Base-by-base conservation (phyloP, 768 basidiomycete genomes). In the Mycena belliarum region DNA sequence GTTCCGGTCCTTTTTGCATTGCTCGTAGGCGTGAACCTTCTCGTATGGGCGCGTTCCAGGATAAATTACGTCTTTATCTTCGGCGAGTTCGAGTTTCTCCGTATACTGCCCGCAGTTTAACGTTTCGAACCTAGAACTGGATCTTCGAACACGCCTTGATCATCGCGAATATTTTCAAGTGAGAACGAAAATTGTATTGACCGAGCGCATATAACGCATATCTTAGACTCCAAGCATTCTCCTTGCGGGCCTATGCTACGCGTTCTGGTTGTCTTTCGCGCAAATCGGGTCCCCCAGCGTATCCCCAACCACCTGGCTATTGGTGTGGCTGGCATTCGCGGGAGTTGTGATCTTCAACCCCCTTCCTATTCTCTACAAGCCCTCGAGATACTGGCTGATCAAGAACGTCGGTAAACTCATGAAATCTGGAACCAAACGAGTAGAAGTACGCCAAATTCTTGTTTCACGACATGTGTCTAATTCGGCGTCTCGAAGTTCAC, bases 51-150 rank as follows among this genome's bases (percentile, higher is more conserved):
- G 0, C 72, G 75, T 3, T 77, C 86, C 6, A 80, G 89, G 38
- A 93, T 99, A 65, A 98, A 98, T 68, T 96, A 95, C 65, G 82
- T 86, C 23, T 96, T 98, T 69, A 91, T 95, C 40, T 91, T 95
- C 65, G 89, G 89, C 32, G 10, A 10, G n/a, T 25, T n/a, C 55
- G 32, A 8, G 14, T 11, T 32, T 28, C 18, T 21, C 8, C 24
- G 3, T 15, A 12, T 15, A 25, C 20, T 10, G 26, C 21, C 7
- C 10, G 14, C 1, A 26, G 25, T 24, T 46, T 23, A 16, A 44
- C 37, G 37, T n/a, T 9, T 38, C 23, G 16, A 20, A 40, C 47
- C 12, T n/a, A 88, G 92, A 90, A 70, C 69, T 95, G 54, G 82
- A 93, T 62, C 68, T 86, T 20, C 80, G 85, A 55, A 86, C 87